phyloP scores from a whole-genome alignment of 495 filamentous ascomycete genomes.

The Corynascus novoguineensis region DNA sequence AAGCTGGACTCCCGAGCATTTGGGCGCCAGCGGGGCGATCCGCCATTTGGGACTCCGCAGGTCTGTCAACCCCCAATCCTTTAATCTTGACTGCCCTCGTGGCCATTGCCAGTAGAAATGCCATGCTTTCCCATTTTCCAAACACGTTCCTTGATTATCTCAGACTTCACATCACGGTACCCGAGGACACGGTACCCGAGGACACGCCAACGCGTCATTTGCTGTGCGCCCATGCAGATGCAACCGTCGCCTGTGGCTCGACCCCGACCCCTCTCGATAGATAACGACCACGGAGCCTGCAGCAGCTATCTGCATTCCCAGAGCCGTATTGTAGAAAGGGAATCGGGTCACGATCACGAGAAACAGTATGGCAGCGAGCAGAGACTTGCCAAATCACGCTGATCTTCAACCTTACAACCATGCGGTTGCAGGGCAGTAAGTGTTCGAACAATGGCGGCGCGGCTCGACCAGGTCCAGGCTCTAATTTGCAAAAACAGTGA shows the following conservation, averaged over 20 bases:
- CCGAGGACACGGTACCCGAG: background rate
- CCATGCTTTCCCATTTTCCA: background rate
- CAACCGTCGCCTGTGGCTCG: constrained; percentile 1
- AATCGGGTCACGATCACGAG: background rate
- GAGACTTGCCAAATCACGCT: constrained; percentile 41
- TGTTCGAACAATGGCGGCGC: constrained; percentile 20
- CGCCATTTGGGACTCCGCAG: background rate
- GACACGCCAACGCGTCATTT: background rate
- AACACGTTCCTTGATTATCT: background rate
- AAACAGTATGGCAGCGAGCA: constrained; percentile 27
- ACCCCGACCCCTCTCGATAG: constrained; percentile 10
- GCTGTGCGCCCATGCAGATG: constrained; percentile 12
- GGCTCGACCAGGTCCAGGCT: background rate
- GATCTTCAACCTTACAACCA: constrained; percentile 68
- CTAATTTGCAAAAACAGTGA: constrained; percentile 53
- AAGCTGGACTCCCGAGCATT: background rate
- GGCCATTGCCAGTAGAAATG: background rate
- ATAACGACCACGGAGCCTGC: background rate
- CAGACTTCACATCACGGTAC: background rate
- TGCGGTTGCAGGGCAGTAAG: constrained; percentile 93
- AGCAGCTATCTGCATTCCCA: background rate
- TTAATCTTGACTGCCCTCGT: background rate
- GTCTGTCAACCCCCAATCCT: background rate
- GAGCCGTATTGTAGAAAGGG: background rate
- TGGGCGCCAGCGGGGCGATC: constrained; percentile 1